A percentile compares a stretch with the other conserved stretches of the same genome.
These are phyloP conservation scores for Phycomyces blakesleeanus DNA, from an alignment of 192 early-diverging fungal genomes.

Conservation along the genomic window DNA sequence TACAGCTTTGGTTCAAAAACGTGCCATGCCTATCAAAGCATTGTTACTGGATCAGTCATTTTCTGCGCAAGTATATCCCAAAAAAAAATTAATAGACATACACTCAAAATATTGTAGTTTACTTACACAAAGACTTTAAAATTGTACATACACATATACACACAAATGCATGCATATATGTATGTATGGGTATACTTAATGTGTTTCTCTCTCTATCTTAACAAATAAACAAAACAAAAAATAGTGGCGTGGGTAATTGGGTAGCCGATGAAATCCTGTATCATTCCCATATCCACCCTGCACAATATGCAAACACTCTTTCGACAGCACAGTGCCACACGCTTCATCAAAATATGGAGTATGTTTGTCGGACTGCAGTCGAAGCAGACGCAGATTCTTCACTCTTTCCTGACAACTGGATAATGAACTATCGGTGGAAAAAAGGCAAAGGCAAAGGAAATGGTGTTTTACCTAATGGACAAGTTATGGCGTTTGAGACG, in stretches of 20 bases:
- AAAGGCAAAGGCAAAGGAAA: conserved; percentile 49
- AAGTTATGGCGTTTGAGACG: conserved; percentile 59
- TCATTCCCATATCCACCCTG: conserved; percentile 69
- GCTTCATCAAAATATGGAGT: conserved; percentile 45
- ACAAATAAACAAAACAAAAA: not conserved
- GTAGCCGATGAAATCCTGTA: conserved; percentile 82
- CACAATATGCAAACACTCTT: conserved; percentile 46
- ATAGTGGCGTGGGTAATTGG: conserved; percentile 79
- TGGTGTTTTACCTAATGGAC: conserved; percentile 51
- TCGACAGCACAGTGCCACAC: conserved; percentile 38
- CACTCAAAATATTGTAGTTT: no score
- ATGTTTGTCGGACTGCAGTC: conserved; percentile 52
- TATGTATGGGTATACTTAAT: no score
- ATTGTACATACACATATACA: no score
- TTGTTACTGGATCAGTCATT: conserved; percentile 75
- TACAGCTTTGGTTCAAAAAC: conserved; percentile 25
- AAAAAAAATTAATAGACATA: no score
- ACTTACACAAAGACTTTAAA: no score
- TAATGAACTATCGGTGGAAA: conserved; percentile 78
- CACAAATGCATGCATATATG: no score
- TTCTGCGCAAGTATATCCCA: conserved; percentile 37
- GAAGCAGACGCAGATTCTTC: conserved; percentile 64
- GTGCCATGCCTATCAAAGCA: conserved; percentile 63
- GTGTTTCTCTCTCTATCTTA: not conserved
- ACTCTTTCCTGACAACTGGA: conserved; percentile 67